Evolutionary conservation across 2,329 filamentous ascomycete species (phyloP).

Genomic region (Macrophomina pseudophaseolina): DNA sequence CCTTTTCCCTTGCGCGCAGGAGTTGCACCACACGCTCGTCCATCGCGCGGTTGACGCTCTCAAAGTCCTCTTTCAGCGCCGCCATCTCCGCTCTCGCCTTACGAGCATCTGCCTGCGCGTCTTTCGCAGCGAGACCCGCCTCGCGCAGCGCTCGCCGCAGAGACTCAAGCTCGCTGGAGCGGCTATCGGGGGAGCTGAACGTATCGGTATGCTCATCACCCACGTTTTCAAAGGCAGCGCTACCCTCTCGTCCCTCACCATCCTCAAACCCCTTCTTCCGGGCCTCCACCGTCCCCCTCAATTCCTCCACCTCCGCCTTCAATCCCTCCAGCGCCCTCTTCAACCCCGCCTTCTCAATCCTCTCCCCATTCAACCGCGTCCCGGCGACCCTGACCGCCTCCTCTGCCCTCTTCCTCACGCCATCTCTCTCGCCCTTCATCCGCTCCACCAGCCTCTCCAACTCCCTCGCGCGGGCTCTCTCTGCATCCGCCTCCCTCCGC

Average conservation of each 20-base stretch:
- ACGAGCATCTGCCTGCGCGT: constrained; percentile 1
- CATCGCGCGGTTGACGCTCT: constrained; percentile 17
- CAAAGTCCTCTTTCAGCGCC: constrained; percentile 1
- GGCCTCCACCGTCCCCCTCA: neutral
- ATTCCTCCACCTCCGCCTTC: constrained; percentile 14
- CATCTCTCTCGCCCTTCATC: neutral
- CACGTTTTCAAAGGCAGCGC: neutral
- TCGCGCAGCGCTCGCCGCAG: constrained; percentile 12
- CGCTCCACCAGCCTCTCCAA: constrained; percentile 1
- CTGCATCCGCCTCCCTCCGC: neutral
- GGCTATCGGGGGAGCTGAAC: neutral
- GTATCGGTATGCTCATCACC: neutral
- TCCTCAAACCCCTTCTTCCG: neutral
- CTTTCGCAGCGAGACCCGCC: neutral
- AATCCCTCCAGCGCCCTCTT: constrained; percentile 5
- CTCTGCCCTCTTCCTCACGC: constrained; percentile 15
- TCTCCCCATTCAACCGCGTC: constrained; percentile 14
- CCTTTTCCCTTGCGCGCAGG: constrained; percentile 5
- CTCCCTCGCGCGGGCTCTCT: neutral
- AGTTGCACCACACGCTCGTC: constrained; percentile 20
- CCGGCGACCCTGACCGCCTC: constrained; percentile 16
- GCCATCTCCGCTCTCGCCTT: constrained; percentile 5
- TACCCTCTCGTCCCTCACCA: neutral
- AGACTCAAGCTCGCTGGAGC: neutral
- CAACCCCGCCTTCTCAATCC: constrained; percentile 16